A percentile compares a stretch with the other conserved stretches of the same genome.
These are phyloP conservation scores for Chlorociboria aeruginascens DNA, from an alignment of 495 filamentous ascomycete genomes.

Conservation along the genomic window DNA sequence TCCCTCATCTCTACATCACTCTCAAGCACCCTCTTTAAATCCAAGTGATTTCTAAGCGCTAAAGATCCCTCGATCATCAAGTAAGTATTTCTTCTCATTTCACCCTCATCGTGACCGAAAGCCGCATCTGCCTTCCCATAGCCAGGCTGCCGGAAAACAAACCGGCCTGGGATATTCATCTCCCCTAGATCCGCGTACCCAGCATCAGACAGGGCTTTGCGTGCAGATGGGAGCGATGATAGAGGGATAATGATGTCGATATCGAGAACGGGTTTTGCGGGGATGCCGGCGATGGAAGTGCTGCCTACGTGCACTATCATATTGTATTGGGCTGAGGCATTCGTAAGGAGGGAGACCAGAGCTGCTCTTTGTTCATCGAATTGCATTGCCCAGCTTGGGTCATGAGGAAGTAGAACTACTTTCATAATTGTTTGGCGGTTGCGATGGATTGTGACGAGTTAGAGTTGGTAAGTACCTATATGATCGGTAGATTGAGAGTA, in stretches of 20 bases:
- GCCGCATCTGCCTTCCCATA: not conserved
- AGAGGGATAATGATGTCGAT: conserved; percentile 31
- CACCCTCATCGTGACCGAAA: not conserved
- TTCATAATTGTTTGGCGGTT: conserved; percentile 1
- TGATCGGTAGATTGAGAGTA: too few relatives aligned
- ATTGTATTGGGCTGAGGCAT: not conserved
- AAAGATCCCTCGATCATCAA: conserved; percentile 8
- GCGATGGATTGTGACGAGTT: too few relatives aligned
- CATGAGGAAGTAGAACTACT: conserved; percentile 11
- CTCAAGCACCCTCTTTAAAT: conserved; percentile 13
- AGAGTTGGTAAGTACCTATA: too few relatives aligned
- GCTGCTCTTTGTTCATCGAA: conserved; percentile 3
- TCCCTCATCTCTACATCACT: conserved; percentile 18
- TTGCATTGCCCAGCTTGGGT: conserved; percentile 3
- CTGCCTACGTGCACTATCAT: conserved; percentile 31
- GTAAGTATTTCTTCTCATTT: conserved; percentile 16
- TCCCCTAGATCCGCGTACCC: conserved; percentile 13
- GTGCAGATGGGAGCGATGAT: not conserved
- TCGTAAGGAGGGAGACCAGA: not conserved
- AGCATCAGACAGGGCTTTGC: not conserved
- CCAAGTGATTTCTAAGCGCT: conserved; percentile 11
- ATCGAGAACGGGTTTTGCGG: conserved; percentile 38
- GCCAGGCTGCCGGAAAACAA: conserved; percentile 12
- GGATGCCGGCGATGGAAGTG: conserved; percentile 36
- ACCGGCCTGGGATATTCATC: conserved; percentile 5